Conservation (phyloP, 148 eudicot species). For the Rhododendron vialii region DNA sequence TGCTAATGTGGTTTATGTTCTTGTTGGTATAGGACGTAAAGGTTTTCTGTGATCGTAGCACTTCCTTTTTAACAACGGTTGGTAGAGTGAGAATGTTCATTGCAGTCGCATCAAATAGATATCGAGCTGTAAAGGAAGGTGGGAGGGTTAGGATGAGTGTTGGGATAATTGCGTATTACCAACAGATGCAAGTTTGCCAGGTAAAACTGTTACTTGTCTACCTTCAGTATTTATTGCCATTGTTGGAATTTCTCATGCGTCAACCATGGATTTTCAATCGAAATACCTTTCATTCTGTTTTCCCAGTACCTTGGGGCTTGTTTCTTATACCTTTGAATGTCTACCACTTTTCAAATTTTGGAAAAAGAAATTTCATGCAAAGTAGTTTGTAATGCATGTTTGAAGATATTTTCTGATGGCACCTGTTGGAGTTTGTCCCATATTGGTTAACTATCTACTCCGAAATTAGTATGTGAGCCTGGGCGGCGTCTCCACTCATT, state of each 20-base stretch:
- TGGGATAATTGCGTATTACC: constrained; percentile 55
- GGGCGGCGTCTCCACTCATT: no score
- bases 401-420: neutral
- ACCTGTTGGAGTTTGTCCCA: neutral
- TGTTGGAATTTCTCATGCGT: neutral
- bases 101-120: constrained; percentile 32
- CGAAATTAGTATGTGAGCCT: no score
- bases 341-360: neutral
- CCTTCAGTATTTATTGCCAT: neutral
- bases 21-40: constrained; percentile 8
- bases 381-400: neutral
- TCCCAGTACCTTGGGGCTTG: neutral
- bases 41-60: neutral
- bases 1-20: constrained; percentile 4
- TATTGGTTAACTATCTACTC: no score
- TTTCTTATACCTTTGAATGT: neutral
- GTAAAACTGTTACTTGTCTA: constrained; percentile 10
- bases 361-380: neutral
- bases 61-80: constrained; percentile 6
- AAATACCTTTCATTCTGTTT: neutral
- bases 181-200: constrained; percentile 69
- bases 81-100: constrained; percentile 55
- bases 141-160: constrained; percentile 48
- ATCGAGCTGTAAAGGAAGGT: constrained; percentile 28
- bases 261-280: neutral